Evolutionary conservation across 2,329 filamentous ascomycete species (phyloP).

Genomic region (Fusarium brevicatenulatum): DNA sequence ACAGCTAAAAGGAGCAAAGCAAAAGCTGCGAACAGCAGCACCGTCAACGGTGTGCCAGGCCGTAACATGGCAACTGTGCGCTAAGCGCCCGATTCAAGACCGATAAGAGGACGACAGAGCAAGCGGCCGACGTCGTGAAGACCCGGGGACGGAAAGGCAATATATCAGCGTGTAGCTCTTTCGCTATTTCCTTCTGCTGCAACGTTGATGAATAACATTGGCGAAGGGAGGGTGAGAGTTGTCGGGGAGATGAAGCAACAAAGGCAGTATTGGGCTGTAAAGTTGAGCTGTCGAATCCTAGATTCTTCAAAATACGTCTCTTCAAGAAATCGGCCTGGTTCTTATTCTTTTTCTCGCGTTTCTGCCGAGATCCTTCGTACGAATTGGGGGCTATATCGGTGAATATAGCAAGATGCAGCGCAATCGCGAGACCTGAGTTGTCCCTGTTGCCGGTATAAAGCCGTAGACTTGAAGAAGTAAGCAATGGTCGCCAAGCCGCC

Average conservation of each 20-base stretch:
- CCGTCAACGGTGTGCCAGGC: conserved; percentile 88
- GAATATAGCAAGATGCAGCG: conserved; percentile 18
- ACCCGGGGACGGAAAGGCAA: conserved; percentile 30
- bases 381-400: conserved; percentile 11
- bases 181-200: conserved; percentile 3
- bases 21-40: conserved; percentile 88
- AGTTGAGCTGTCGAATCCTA: not conserved
- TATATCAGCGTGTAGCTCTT: conserved; percentile 2
- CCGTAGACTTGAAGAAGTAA: not conserved
- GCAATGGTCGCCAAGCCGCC: conserved; percentile 1
- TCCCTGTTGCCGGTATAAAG: not conserved
- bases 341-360: not conserved
- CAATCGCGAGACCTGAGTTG: conserved; percentile 17
- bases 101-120: conserved; percentile 15
- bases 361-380: not conserved
- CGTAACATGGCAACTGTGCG: conserved; percentile 75
- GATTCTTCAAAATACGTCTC: conserved; percentile 1
- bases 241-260: not conserved
- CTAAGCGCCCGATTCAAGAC: conserved; percentile 32
- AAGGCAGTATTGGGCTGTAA: not conserved
- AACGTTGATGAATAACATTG: conserved; percentile 20
- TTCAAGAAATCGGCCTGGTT: not conserved
- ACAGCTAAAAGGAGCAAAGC: conserved; percentile 85
- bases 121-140: conserved; percentile 38
- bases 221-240: conserved; percentile 5